These are phyloP conservation scores for Termitomyces titanicus DNA, from an alignment of 768 basidiomycete genomes.

Conservation along the genomic window DNA sequence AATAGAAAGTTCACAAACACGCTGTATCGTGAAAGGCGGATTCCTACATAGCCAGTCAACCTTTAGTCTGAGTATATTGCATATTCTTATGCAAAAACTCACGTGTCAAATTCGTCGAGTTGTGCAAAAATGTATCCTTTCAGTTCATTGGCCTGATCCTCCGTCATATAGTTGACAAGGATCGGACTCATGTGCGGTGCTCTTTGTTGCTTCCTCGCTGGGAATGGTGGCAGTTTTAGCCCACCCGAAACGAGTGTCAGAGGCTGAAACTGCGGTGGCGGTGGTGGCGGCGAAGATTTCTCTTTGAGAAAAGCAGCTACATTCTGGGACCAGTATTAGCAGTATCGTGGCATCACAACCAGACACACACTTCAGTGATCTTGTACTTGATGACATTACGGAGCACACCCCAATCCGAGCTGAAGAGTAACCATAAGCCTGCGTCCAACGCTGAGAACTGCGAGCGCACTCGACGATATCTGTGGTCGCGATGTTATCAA, in stretches of 20 bases:
- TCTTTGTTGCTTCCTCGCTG: slow-evolving; percentile 49
- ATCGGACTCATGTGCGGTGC: slow-evolving; percentile 44
- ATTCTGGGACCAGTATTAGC: slow-evolving; percentile 34
- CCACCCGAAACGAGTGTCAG: slow-evolving; percentile 49
- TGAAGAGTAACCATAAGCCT: slow-evolving; percentile 23
- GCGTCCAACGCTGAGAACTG: slow-evolving; percentile 5
- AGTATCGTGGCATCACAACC: slow-evolving; percentile 10
- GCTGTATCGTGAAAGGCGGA: slow-evolving; percentile 87
- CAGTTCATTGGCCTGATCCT: slow-evolving; percentile 54
- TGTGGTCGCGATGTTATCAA: slow-evolving; percentile 61
- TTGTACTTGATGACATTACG: slow-evolving; percentile 72
- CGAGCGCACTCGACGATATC: slow-evolving; percentile 57
- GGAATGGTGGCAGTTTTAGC: slow-evolving; percentile 70
- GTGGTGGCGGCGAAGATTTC: slow-evolving; percentile 30
- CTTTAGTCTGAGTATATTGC: slow-evolving; percentile 1
- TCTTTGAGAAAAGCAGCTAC: slow-evolving; percentile 44
- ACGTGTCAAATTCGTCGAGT: slow-evolving; percentile 77
- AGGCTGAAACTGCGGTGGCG: slow-evolving; percentile 37
- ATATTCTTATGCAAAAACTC: slow-evolving; percentile 20
- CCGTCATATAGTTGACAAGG: slow-evolving; percentile 57
- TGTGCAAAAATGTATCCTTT: slow-evolving; percentile 57
- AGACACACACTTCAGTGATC: slow-evolving; percentile 52
- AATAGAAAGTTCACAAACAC: slow-evolving; percentile 78
- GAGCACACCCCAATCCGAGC: slow-evolving; percentile 67
- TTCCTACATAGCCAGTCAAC: slow-evolving; percentile 27